A percentile compares a stretch with the other conserved stretches of the same genome.
These are phyloP conservation scores for Coniferiporia sulphurascens DNA, from an alignment of 1,284 basidiomycete genomes.

Conservation along the genomic window DNA sequence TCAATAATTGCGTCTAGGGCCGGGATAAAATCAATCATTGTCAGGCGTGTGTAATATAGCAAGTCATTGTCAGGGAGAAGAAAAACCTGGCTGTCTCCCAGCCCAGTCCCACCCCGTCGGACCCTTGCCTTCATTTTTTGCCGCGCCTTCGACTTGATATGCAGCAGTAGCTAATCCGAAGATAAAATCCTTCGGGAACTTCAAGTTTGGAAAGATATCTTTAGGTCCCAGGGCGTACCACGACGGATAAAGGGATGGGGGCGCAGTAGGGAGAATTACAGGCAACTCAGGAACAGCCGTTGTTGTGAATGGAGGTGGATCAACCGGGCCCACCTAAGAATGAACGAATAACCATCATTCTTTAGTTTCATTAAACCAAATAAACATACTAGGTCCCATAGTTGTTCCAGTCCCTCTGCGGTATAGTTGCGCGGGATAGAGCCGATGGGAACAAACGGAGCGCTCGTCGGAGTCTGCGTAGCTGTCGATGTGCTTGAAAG, in stretches of 20 bases:
- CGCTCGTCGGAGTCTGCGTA: background rate
- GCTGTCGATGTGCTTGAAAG: no score
- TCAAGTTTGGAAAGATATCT: constrained; percentile 35
- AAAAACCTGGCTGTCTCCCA: constrained; percentile 32
- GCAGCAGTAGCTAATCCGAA: constrained; percentile 46
- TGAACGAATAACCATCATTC: no score
- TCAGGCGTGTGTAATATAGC: constrained; percentile 1
- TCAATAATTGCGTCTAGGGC: background rate
- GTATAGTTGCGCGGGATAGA: constrained; percentile 38
- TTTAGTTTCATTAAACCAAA: background rate
- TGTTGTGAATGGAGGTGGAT: constrained; percentile 42
- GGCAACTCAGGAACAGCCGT: constrained; percentile 35
- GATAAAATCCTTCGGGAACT: constrained; percentile 38
- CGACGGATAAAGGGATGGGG: constrained; percentile 40
- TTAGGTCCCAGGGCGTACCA: constrained; percentile 40
- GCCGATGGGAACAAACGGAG: constrained; percentile 34
- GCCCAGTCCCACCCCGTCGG: constrained; percentile 48
- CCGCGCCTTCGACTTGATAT: constrained; percentile 46
- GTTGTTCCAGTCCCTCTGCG: constrained; percentile 31
- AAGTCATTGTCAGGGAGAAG: background rate
- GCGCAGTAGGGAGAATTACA: constrained; percentile 36
- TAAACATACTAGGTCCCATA: constrained; percentile 39
- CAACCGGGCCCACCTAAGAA: constrained; percentile 38
- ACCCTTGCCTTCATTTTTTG: constrained; percentile 44
- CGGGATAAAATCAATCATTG: constrained; percentile 26